These are phyloP conservation scores for Clarkia xantiana DNA, from an alignment of 345 rosid genomes.

Conservation along the genomic window DNA sequence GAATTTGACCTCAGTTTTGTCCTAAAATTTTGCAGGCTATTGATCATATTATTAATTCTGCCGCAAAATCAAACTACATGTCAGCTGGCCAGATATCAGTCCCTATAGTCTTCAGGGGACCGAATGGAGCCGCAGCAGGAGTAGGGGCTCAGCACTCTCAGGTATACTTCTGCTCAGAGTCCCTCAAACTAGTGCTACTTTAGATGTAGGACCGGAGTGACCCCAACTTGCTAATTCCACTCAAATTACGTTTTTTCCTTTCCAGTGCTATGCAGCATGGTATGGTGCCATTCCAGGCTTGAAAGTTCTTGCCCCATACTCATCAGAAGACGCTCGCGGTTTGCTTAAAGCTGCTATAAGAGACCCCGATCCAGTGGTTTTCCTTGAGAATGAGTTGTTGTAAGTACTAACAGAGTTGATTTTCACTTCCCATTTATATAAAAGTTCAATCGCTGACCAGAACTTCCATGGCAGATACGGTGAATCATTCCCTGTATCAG, in stretches of 20 bases:
- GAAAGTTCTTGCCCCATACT: conserved; percentile 70
- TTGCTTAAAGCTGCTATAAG: conserved; percentile 88
- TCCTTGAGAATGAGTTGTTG: conserved; percentile 94
- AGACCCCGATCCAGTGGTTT: conserved; percentile 91
- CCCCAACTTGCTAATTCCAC: too few species aligned
- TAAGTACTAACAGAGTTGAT: conserved; percentile 4
- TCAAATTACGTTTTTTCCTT: too few species aligned
- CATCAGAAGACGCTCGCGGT: conserved; percentile 87
- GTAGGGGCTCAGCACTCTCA: conserved; percentile 97
- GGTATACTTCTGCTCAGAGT: conserved; percentile 12
- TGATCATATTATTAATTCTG: conserved; percentile 81
- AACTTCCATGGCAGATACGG: conserved; percentile 41
- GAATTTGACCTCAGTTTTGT: too few species aligned
- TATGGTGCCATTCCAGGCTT: conserved; percentile 69
- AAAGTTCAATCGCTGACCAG: too few species aligned
- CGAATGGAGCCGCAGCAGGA: conserved; percentile 97
- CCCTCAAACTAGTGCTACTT: too few species aligned
- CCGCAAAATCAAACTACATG: conserved; percentile 78
- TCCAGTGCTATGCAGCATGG: conserved; percentile 94
- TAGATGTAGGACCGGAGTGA: too few species aligned
- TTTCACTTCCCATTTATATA: too few species aligned
- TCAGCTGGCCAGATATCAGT: conserved; percentile 73
- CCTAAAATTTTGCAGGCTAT: conserved; percentile 42
- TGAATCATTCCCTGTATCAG: conserved; percentile 79
- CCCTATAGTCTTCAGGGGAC: conserved; percentile 87